Evolutionary conservation across 148 eudicot genomes (phyloP).

Genomic region (Arctostaphylos glauca): DNA sequence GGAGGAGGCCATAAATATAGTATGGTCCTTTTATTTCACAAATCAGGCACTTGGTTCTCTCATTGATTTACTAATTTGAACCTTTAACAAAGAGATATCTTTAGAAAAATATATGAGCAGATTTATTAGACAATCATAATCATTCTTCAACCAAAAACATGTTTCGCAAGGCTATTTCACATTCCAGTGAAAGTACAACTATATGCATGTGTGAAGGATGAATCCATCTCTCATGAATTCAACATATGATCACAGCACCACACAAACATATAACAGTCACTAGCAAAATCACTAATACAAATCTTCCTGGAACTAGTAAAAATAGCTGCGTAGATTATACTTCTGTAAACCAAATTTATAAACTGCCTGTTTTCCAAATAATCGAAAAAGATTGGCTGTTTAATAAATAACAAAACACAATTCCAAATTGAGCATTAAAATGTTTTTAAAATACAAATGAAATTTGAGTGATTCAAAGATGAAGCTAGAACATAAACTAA

Average conservation of each 20-base stretch:
- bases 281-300: not conserved
- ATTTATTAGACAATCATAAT: not conserved
- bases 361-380: not conserved
- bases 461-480: not conserved
- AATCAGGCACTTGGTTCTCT: not conserved
- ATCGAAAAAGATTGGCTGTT: not conserved
- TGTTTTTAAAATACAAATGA: not conserved
- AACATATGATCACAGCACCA: not conserved
- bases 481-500: not conserved
- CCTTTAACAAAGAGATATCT: not conserved
- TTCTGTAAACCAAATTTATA: not conserved
- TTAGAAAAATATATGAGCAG: not conserved
- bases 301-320: not conserved
- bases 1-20: not conserved
- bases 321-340: not conserved
- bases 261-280: not conserved
- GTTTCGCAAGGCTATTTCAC: not conserved
- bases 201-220: not conserved
- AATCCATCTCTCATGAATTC: not conserved
- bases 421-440: not conserved
- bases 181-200: not conserved
- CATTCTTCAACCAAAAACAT: not conserved
- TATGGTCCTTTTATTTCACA: not conserved
- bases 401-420: not conserved
- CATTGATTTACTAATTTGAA: not conserved